Evolutionary conservation across 1,284 basidiomycete species (phyloP), one percentile per base, ranked within the genome.

Genomic region (Ganoderma boninense): DNA sequence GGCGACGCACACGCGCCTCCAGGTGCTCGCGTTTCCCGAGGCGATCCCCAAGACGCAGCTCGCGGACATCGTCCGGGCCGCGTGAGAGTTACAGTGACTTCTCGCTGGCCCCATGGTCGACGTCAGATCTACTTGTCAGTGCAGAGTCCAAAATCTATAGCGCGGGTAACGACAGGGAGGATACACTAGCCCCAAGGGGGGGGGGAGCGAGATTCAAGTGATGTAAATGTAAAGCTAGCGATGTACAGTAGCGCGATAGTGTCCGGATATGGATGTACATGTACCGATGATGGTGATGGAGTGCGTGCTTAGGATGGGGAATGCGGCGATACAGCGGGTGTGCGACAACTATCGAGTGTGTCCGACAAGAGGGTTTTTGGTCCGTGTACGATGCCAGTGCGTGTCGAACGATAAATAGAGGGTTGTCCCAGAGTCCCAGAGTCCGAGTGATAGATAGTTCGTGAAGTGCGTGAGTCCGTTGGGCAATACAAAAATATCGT

Each of bases 31-130:
- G 1, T 90, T 86, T 73, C 67, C 82, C 2, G 88, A 83, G 8
- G 90, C 90, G 1, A 86, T 90, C 43, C 90, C 90, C 3, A 87
- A 81, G 74, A 90, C 88, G 10, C 91, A 92, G 80, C 77, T 92
- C 70, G 79, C 72, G 29, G 87, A 91, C 74, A 79, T 90, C 11
- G 70, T 65, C 8, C n/a, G 10, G 35, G 32, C 59, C n/a, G n/a
- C n/a, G n/a, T n/a, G n/a, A n/a, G 40, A 42, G 59, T 57, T 2
- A 32, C 52, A 32, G 29, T 56, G 6, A 46, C 54, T 59, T 16
- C 18, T 2, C 5, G 7, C 29, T 32, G 29, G 29, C 29, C 29
- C 29, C 29, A 32, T 2, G 29, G 20, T 40, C 1, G 44, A 20
- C n/a, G n/a, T n/a, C 0, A 32, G 29, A 32, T 32, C 29, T 32